Percentiles rank a stretch among this genome's conserved stretches.
These are phyloP conservation scores for Globisporangium cederbergense DNA, from an alignment of 352 stramenopile species.

Conservation along the genomic window DNA sequence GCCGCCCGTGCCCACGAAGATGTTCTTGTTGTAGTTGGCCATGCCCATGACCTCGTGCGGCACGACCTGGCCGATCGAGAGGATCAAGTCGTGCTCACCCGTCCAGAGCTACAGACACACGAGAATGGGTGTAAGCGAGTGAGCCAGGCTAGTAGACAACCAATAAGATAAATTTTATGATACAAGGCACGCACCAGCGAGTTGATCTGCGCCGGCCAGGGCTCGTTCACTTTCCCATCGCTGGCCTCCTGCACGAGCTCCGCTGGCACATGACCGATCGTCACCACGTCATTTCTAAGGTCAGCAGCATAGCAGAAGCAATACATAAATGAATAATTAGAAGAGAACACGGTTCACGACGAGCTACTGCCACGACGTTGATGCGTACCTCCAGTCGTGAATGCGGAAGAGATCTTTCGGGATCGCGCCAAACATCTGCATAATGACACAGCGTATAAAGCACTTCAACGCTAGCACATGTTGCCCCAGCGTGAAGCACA, in stretches of 20 bases:
- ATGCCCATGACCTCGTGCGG: slow-evolving; percentile 98
- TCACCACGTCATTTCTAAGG: slow-evolving; percentile 93
- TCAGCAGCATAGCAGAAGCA: neutral
- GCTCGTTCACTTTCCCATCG: slow-evolving; percentile 92
- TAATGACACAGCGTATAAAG: neutral
- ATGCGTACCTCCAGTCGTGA: slow-evolving; percentile 92
- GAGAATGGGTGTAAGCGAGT: slow-evolving; percentile 2
- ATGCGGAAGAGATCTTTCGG: slow-evolving; percentile 88
- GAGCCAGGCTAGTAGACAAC: neutral
- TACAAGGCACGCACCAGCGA: slow-evolving; percentile 72
- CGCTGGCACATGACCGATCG: slow-evolving; percentile 91
- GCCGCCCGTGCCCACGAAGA: slow-evolving; percentile 94
- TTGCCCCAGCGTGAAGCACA: neutral
- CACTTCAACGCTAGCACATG: neutral
- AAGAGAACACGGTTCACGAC: neutral
- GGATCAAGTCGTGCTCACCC: slow-evolving; percentile 89
- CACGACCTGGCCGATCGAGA: slow-evolving; percentile 97
- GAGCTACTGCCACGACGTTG: neutral
- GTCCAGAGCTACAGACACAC: slow-evolving; percentile 75
- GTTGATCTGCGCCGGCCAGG: slow-evolving; percentile 96
- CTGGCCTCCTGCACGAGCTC: slow-evolving; percentile 92
- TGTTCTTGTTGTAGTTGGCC: slow-evolving; percentile 99
- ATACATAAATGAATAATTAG: neutral
- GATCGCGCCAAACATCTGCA: slow-evolving; percentile 92
- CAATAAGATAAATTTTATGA: neutral